phyloP scores from a whole-genome alignment of 805 yeast genomes.

The Huiozyma sinensis region DNA sequence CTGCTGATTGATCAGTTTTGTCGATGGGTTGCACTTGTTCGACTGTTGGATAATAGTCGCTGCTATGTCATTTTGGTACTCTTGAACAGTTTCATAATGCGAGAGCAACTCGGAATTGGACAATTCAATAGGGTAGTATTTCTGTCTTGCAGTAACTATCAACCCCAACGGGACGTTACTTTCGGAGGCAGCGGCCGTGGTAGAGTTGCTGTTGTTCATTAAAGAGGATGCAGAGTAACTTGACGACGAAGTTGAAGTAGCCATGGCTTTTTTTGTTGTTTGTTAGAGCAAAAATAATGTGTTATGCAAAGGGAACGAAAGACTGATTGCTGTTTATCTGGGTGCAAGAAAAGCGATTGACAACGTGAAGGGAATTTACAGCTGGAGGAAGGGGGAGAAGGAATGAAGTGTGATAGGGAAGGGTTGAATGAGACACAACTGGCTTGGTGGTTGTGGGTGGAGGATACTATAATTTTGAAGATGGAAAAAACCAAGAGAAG shows the following conservation, averaged over 20 bases:
- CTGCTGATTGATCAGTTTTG: conserved; percentile 67
- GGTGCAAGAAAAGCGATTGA: too few relatives aligned
- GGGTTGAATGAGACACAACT: too few relatives aligned
- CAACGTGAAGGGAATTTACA: too few relatives aligned
- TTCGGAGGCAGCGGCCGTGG: neutral
- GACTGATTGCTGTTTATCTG: too few relatives aligned
- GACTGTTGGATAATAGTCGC: conserved; percentile 29
- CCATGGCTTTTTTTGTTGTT: conserved; percentile 2
- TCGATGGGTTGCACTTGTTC: conserved; percentile 38
- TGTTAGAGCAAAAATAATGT: too few relatives aligned
- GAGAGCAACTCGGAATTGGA: conserved; percentile 39
- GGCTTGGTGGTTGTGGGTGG: too few relatives aligned
- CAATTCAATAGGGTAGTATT: conserved; percentile 40
- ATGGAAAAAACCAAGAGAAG: too few relatives aligned
- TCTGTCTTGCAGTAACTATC: conserved; percentile 34
- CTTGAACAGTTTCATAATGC: conserved; percentile 38
- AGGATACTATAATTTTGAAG: too few relatives aligned
- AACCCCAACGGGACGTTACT: conserved; percentile 21
- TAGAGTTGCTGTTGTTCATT: neutral
- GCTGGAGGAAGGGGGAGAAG: too few relatives aligned
- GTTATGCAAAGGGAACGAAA: too few relatives aligned
- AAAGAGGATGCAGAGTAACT: conserved; percentile 1
- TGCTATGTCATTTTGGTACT: conserved; percentile 44
- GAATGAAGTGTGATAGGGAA: too few relatives aligned
- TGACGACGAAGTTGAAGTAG: conserved; percentile 2